phyloP scores from a whole-genome alignment of 805 yeast genomes.

The Metschnikowia rubicola region DNA sequence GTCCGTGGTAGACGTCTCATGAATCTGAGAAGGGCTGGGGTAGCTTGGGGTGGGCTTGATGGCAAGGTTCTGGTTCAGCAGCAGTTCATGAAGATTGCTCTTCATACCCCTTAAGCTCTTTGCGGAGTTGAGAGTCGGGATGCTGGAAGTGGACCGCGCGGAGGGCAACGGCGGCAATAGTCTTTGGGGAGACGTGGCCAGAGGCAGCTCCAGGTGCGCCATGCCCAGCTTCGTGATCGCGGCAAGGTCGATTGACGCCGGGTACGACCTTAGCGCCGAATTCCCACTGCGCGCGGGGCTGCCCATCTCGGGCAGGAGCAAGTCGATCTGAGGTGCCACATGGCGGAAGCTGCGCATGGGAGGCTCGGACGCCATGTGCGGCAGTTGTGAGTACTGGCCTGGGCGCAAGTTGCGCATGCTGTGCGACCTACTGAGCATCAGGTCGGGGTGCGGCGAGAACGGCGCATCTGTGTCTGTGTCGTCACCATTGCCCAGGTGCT shows the following conservation, averaged over 20 bases:
- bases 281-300: slow-evolving; percentile 9
- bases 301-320: slow-evolving; percentile 16
- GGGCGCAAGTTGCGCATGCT: slow-evolving; percentile 11
- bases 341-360: background rate
- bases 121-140: background rate
- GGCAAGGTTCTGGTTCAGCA: slow-evolving; percentile 3
- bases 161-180: slow-evolving; percentile 9
- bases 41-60: slow-evolving; percentile 3
- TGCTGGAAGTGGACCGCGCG: slow-evolving; percentile 1
- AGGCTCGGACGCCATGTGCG: background rate
- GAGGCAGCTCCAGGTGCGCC: slow-evolving; percentile 6
- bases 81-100: background rate
- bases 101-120: background rate
- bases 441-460: slow-evolving; percentile 14
- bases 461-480: slow-evolving; percentile 35
- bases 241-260: slow-evolving; percentile 52
- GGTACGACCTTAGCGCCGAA: slow-evolving; percentile 37
- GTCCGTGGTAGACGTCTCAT: slow-evolving; percentile 18
- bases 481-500: slow-evolving; percentile 39
- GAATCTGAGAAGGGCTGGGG: slow-evolving; percentile 16
- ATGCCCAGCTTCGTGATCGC: slow-evolving; percentile 41
- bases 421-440: slow-evolving; percentile 7
- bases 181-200: background rate
- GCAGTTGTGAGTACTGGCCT: background rate
- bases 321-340: slow-evolving; percentile 13